Evolutionary conservation across 805 yeast species (phyloP), one percentile per base, ranked within the genome.

Genomic region (Saturnispora ahearnii): DNA sequence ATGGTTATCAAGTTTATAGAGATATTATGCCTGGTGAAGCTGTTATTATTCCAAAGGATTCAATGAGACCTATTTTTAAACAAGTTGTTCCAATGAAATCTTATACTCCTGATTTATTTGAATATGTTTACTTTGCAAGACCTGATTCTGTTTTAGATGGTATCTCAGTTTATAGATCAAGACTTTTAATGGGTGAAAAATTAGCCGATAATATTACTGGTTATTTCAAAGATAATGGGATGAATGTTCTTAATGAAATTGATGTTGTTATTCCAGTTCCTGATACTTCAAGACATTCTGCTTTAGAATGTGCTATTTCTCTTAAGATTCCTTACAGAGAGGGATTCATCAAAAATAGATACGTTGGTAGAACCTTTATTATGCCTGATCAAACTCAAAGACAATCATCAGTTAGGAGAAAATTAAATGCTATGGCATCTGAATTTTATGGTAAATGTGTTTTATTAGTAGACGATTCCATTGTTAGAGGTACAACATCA

Each of bases 241-340:
- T 72, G 50, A 69, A 73, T 21, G 73, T 74, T 44, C 66, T 71
- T 40, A 68, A 74, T 47, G 78, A 78, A 53, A 83, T 93, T 50
- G 99, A 93, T 61, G 99, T 91, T 44, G 96, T 93, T 36, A 87
- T 93, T 51, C 97, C 99, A 2, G 99, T 93, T 12, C 99, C 99
- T 10, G 99, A 93, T 66, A 93, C 99, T 7, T 83, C 98, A n/a
- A 79, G 98, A 68, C 90, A 95, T 41, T 83, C 96, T 22, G 98
- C 98, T 1, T 69, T 90, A 53, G 93, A 93, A 63, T 84, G 96
- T 68, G 91, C 98, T 1, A 90, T 85, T 34, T 73, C 81, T 44
- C 73, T 93, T 55, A 77, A 80, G 44, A 64, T 88, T 18, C 95
- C 96, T 18, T 93, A 88, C 70, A 79, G 99, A 63, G 99, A 93